phyloP scores from a whole-genome alignment of 2,329 filamentous ascomycete genomes.

The Paecilomyces fulvus region DNA sequence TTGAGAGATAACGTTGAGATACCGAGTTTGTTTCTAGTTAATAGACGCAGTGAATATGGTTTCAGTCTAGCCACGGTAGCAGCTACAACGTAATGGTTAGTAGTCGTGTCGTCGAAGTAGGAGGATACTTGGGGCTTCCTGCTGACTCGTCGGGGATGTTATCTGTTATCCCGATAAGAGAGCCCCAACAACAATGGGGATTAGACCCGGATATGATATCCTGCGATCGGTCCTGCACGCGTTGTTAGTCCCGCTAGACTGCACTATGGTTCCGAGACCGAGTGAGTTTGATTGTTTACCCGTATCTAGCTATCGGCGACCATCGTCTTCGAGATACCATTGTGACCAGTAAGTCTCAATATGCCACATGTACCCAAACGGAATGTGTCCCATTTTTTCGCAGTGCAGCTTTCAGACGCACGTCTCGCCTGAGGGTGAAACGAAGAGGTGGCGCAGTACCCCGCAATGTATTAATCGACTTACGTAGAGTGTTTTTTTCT shows the following conservation, averaged over 20 bases:
- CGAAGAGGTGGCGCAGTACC: background rate
- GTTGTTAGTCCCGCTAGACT: background rate
- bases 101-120: background rate
- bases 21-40: background rate
- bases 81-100: background rate
- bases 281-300: background rate
- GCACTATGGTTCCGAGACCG: too few species aligned
- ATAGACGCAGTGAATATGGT: too few species aligned
- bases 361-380: background rate
- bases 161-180: background rate
- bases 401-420: background rate
- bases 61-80: background rate
- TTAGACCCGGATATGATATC: background rate
- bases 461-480: background rate
- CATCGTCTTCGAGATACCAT: background rate
- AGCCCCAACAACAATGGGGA: background rate
- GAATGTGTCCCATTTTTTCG: background rate
- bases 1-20: too few species aligned
- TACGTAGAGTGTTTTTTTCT: background rate
- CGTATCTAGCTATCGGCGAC: too few species aligned
- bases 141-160: background rate
- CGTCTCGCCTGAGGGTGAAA: background rate
- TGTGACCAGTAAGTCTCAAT: background rate
- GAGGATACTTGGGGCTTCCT: background rate
- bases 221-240: background rate